Conservation (phyloP, 305 asterid genomes). For the Solanum hybrid region DNA sequence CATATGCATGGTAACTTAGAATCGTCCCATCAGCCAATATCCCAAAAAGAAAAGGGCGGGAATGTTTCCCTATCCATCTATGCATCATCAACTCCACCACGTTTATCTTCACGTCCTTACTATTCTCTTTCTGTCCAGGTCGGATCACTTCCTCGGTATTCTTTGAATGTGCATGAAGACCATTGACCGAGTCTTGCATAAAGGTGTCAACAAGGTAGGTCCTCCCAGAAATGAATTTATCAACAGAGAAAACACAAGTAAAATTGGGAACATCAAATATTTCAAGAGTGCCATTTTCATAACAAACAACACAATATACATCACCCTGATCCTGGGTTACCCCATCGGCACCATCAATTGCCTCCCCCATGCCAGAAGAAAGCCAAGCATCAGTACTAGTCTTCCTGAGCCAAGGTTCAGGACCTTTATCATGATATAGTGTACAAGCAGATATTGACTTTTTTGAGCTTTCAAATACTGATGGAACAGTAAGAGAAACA, state of each 20-base stretch:
- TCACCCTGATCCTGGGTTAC: slow-evolving; percentile 77
- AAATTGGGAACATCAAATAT: slow-evolving; percentile 86
- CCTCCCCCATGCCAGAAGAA: slow-evolving; percentile 79
- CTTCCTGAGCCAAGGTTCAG: slow-evolving; percentile 88
- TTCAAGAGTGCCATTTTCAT: slow-evolving; percentile 73
- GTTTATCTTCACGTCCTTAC: slow-evolving; percentile 34
- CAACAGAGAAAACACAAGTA: slow-evolving; percentile 59
- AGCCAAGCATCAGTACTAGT: slow-evolving; percentile 99
- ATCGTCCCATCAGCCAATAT: slow-evolving; percentile 87
- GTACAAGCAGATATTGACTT: slow-evolving; percentile 69
- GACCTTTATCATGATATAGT: slow-evolving; percentile 87
- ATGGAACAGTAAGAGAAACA: slow-evolving; percentile 55
- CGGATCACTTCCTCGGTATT: slow-evolving; percentile 40
- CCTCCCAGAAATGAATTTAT: slow-evolving; percentile 74
- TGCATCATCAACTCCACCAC: slow-evolving; percentile 91
- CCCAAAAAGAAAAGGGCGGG: slow-evolving; percentile 80
- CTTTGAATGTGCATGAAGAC: slow-evolving; percentile 26
- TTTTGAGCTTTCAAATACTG: slow-evolving; percentile 52
- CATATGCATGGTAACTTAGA: slow-evolving; percentile 82
- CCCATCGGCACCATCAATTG: slow-evolving; percentile 85
- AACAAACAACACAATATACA: slow-evolving; percentile 75
- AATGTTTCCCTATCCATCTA: slow-evolving; percentile 66
- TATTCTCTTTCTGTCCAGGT: slow-evolving; percentile 56
- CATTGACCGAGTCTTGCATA: slow-evolving; percentile 30
- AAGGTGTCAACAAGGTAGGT: slow-evolving; percentile 55